A percentile compares a stretch with the other conserved stretches of the same genome.
phyloP scores from a whole-genome alignment of 305 asterid genomes.

The Vinca major region DNA sequence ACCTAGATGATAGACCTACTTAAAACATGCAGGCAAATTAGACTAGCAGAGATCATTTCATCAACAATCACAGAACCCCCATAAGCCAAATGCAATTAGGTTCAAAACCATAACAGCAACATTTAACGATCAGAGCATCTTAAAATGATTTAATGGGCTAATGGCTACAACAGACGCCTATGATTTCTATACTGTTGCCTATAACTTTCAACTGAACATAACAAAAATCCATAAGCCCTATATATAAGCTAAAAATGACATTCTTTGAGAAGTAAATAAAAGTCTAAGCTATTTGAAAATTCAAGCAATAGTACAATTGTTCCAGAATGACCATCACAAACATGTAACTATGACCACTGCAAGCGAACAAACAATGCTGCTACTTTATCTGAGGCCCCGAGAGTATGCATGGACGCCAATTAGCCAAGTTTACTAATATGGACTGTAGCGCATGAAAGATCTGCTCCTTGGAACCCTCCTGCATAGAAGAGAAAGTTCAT shows the following conservation, averaged over 20 bases:
- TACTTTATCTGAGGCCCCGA: slow-evolving; percentile 16
- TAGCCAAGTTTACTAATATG: slow-evolving; percentile 39
- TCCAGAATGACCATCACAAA: slow-evolving; percentile 8
- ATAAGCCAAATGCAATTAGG: no score
- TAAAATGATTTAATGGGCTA: neutral
- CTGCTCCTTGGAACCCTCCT: slow-evolving; percentile 75
- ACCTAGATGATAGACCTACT: no score
- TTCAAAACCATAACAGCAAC: no score
- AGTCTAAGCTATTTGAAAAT: slow-evolving; percentile 6
- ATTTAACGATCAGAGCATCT: neutral
- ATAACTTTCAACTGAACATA: neutral
- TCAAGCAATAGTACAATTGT: slow-evolving; percentile 17
- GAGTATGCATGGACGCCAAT: slow-evolving; percentile 17
- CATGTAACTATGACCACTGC: slow-evolving; percentile 11
- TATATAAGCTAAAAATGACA: neutral
- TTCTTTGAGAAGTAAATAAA: neutral
- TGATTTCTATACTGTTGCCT: neutral
- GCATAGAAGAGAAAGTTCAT: slow-evolving; percentile 26
- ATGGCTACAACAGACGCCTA: neutral
- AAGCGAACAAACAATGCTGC: slow-evolving; percentile 12
- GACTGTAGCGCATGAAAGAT: slow-evolving; percentile 62
- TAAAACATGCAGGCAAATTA: no score
- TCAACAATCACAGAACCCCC: no score
- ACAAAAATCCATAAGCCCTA: slow-evolving; percentile 1
- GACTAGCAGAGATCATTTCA: no score